Evolutionary conservation across 2,329 filamentous ascomycete species (phyloP).

Genomic region (Ophiobolus disseminans): DNA sequence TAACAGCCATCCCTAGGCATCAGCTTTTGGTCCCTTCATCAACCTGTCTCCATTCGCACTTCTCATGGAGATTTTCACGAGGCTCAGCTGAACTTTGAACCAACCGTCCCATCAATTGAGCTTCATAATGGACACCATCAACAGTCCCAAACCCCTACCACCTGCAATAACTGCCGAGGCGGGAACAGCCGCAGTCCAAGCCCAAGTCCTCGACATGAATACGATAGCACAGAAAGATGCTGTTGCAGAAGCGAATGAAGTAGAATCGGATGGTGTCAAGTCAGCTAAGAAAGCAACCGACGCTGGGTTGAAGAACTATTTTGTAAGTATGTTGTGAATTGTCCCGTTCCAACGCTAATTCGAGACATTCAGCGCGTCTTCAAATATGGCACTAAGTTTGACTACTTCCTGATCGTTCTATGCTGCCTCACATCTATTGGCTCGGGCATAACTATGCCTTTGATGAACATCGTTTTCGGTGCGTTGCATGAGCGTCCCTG

Average conservation of each 20-base stretch:
- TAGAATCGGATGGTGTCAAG: constrained; percentile 1
- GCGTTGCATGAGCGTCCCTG: constrained; percentile 11
- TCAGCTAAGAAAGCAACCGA: constrained; percentile 27
- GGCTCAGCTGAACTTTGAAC: background rate
- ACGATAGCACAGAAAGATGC: background rate
- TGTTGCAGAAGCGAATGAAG: constrained; percentile 8
- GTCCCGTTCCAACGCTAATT: background rate
- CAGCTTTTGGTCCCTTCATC: constrained; percentile 8
- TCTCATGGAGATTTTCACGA: background rate
- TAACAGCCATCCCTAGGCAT: constrained; percentile 10
- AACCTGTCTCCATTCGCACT: background rate
- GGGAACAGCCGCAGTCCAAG: constrained; percentile 5
- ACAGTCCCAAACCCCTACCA: constrained; percentile 2
- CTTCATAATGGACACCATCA: constrained; percentile 1
- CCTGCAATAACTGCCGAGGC: constrained; percentile 6
- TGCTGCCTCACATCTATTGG: constrained; percentile 43
- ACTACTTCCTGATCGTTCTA: constrained; percentile 36
- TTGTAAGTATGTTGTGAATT: constrained; percentile 28
- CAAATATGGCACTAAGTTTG: constrained; percentile 41
- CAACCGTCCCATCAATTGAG: too few relatives aligned
- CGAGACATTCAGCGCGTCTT: constrained; percentile 37
- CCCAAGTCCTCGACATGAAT: constrained; percentile 5
- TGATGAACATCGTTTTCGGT: constrained; percentile 68
- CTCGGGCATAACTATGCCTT: constrained; percentile 52
- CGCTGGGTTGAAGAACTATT: constrained; percentile 39